Base-by-base conservation (phyloP, 768 basidiomycete species). In the Phylloporus sp. region DNA sequence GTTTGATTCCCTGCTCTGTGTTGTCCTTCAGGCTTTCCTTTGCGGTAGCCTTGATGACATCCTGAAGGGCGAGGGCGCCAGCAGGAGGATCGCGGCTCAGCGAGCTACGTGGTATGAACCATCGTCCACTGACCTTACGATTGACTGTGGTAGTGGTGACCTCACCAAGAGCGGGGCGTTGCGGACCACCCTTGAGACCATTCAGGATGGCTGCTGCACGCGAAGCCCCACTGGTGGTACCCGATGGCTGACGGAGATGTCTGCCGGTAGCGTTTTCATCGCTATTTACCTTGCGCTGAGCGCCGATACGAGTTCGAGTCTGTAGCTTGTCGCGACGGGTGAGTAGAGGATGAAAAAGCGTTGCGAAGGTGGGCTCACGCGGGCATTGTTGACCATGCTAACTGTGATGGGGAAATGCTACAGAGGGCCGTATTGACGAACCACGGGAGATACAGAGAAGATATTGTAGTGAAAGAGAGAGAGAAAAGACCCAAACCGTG, bases 101-200 rank as follows among this genome's bases (percentile, higher is more conserved):
- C n/a, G n/a, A 55, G 4, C 24, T 38, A 23, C 15, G 34, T 24
- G 26, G n/a, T 45, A 46, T 28, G n/a, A 31, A 46, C 12, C 4
- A 32, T 16, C 29, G 44, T 43, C 49, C 16, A 65, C 80, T 57
- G 63, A 86, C 88, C 74, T 86, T 90, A 66, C 83, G 81, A 69
- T 89, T 90, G 46, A 89, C 80, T 50, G 85, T 84, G 54, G 80
- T 80, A 45, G 80, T 84, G 40, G 87, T 87, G 56, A 94, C 91
- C 71, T 93, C 91, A 52, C 84, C 81, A 45, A 95, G 77, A 35
- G 84, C 90, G 28, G 85, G 77, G 58, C 92, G 80, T 66, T 84
- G 81, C 20, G 76, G 71, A 38, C 73, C 76, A 29, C 72, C 73
- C 76, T 91, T 92, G 57, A 69, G 62, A 9, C 67, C 67, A 23